Evolutionary conservation across 148 eudicot species (phyloP).

Genomic region (Fallopia convolvulus): DNA sequence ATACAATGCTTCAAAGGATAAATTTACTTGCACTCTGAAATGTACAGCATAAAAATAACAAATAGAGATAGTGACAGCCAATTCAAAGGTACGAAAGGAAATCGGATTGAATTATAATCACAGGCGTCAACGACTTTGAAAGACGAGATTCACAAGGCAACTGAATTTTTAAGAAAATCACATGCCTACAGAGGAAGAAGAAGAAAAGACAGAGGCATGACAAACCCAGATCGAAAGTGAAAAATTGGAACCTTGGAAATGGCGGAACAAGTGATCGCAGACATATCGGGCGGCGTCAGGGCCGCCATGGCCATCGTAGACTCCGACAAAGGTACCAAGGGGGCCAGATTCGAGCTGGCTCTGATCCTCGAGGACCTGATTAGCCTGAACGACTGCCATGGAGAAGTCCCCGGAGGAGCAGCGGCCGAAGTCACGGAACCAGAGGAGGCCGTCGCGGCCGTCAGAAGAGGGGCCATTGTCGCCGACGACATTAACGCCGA

Average conservation of each 20-base stretch:
- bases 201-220: background rate
- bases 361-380: conserved; percentile 64
- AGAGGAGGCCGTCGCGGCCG: conserved; percentile 38
- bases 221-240: conserved; percentile 1
- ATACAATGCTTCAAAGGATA: background rate
- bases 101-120: background rate
- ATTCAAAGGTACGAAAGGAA: background rate
- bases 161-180: background rate
- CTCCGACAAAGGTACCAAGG: conserved; percentile 60
- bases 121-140: background rate
- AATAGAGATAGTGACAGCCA: background rate
- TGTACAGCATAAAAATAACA: background rate
- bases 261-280: conserved; percentile 49
- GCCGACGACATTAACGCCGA: conserved; percentile 36
- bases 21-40: no score
- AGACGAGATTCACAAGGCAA: background rate
- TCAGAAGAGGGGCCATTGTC: background rate
- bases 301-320: conserved; percentile 75
- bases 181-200: background rate
- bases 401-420: conserved; percentile 48
- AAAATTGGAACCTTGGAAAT: conserved; percentile 38
- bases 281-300: conserved; percentile 60
- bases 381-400: conserved; percentile 65
- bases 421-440: conserved; percentile 40
- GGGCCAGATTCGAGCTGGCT: conserved; percentile 51